Conservation (phyloP, 352 stramenopile genomes). For the Globisporangium perplexum region DNA sequence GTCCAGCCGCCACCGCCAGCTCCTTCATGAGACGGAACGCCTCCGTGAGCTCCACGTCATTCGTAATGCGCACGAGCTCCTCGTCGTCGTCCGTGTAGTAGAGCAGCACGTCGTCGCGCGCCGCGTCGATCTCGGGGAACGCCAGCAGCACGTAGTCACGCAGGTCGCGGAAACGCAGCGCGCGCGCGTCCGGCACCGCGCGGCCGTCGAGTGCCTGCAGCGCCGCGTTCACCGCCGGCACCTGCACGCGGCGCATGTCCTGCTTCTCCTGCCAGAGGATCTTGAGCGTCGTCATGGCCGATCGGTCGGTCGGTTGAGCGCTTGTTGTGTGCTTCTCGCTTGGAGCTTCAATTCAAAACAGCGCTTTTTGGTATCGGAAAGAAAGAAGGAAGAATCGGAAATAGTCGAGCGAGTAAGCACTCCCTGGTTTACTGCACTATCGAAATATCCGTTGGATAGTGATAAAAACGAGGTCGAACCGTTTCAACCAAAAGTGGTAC, state of each 20-base stretch:
- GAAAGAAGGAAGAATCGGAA: background rate
- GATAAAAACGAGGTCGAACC: background rate
- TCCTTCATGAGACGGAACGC: slow-evolving; percentile 75
- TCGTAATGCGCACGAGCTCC: slow-evolving; percentile 80
- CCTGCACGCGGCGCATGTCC: slow-evolving; percentile 82
- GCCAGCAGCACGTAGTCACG: slow-evolving; percentile 62
- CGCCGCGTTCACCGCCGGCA: slow-evolving; percentile 54
- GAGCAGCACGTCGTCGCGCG: slow-evolving; percentile 39
- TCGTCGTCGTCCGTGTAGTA: slow-evolving; percentile 84
- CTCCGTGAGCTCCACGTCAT: slow-evolving; percentile 72
- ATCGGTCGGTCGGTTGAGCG: background rate
- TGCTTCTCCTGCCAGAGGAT: slow-evolving; percentile 76
- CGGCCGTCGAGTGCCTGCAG: slow-evolving; percentile 45
- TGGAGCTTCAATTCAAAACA: background rate
- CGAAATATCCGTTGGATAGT: background rate
- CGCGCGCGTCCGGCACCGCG: slow-evolving; percentile 15
- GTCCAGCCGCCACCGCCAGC: slow-evolving; percentile 36
- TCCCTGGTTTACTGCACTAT: too few species aligned
- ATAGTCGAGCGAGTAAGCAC: background rate
- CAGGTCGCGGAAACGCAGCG: slow-evolving; percentile 54
- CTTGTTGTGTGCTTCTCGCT: too few species aligned
- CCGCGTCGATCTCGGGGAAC: slow-evolving; percentile 45
- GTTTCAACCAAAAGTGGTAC: background rate
- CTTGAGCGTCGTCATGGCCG: slow-evolving; percentile 77
- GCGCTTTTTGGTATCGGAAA: background rate